Conservation (phyloP, 208 protist species). For the Wallacemonas collosoma region DNA sequence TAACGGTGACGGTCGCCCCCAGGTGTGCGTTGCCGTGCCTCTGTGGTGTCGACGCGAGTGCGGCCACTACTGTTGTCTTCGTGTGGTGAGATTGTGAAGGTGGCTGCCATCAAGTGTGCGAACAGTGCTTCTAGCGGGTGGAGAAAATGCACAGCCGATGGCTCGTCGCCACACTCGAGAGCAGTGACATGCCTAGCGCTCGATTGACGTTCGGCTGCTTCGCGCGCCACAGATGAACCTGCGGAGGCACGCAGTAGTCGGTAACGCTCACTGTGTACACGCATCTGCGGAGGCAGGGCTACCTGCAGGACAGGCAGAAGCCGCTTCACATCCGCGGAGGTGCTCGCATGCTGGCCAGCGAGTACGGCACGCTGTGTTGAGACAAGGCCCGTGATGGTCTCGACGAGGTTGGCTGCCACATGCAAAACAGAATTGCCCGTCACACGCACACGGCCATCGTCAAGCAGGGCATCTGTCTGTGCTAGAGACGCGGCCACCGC, state of each 20-base stretch:
- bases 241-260: constrained; percentile 12
- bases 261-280: constrained; percentile 35
- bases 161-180: too few species aligned
- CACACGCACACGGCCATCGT: not conserved
- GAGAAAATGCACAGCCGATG: not conserved
- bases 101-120: constrained; percentile 17
- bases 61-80: not conserved
- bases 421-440: not conserved
- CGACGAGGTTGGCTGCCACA: not conserved
- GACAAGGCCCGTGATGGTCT: not conserved
- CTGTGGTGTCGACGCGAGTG: too few species aligned
- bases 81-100: constrained; percentile 11
- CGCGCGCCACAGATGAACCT: not conserved
- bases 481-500: constrained; percentile 6
- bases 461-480: not conserved
- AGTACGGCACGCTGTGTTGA: not conserved
- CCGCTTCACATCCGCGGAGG: not conserved
- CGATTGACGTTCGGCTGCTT: not conserved
- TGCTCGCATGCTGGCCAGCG: not conserved
- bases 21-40: not conserved
- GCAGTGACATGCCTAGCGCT: too few species aligned
- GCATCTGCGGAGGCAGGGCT: constrained; percentile 30
- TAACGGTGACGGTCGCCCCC: not conserved
- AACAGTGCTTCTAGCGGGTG: constrained; percentile 57
- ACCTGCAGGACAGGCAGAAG: constrained; percentile 31